Conservation (phyloP, 805 yeast genomes). For the Candida nitratophila region DNA sequence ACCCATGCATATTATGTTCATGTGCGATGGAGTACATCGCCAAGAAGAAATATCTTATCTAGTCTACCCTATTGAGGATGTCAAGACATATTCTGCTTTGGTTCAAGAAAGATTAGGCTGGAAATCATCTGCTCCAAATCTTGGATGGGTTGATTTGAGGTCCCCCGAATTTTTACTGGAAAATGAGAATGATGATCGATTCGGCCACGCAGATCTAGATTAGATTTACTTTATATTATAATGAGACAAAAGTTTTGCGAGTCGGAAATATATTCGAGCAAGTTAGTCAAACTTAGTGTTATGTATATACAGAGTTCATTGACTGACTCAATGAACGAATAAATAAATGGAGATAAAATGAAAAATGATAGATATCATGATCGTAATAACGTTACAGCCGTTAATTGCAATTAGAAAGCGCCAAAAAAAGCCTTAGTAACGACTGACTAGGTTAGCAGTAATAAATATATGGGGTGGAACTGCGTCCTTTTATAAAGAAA, state of each 20-base stretch:
- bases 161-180: conserved; percentile 7
- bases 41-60: conserved; percentile 21
- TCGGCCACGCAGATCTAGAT: conserved; percentile 11
- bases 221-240: too few relatives aligned
- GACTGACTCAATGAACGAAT: neutral
- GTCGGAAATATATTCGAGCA: too few relatives aligned
- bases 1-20: conserved; percentile 15
- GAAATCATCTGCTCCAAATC: conserved; percentile 7
- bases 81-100: conserved; percentile 6
- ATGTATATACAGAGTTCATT: neutral
- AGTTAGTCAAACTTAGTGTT: too few relatives aligned
- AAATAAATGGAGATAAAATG: neutral
- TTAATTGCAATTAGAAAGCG: too few relatives aligned
- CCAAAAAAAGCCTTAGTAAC: too few relatives aligned
- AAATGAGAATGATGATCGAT: neutral
- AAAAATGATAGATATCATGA: neutral
- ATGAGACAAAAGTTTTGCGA: too few relatives aligned
- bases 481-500: neutral
- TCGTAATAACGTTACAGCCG: neutral
- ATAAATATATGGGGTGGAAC: too few relatives aligned
- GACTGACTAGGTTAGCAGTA: too few relatives aligned
- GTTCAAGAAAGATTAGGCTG: conserved; percentile 12
- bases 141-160: conserved; percentile 12
- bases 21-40: conserved; percentile 16
- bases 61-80: conserved; percentile 7